Conservation (phyloP, 129 eudicot genomes). For the Arctium lappa region DNA sequence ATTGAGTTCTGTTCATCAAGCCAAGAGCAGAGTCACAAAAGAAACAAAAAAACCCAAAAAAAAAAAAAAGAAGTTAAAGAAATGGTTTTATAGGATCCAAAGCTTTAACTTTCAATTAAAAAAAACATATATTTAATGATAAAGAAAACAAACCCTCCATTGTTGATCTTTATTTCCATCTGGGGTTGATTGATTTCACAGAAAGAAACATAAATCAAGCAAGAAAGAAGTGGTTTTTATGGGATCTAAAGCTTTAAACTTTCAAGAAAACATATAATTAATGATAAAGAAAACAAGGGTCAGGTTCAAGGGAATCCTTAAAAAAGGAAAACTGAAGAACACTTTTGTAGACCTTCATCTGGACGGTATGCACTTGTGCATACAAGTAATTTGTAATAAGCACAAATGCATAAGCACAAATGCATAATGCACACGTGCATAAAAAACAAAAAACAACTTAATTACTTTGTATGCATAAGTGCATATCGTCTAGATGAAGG, state of each 20-base stretch:
- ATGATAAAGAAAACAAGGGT: constrained; percentile 4
- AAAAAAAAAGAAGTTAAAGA: background rate
- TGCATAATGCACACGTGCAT: too few relatives aligned
- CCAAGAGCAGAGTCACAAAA: constrained; percentile 3
- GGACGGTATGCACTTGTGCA: too few relatives aligned
- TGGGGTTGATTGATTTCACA: background rate
- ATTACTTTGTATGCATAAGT: too few relatives aligned
- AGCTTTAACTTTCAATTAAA: constrained; percentile 8
- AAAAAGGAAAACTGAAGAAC: too few relatives aligned
- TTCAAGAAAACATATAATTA: constrained; percentile 18
- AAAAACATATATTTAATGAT: constrained; percentile 9
- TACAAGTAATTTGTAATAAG: too few relatives aligned
- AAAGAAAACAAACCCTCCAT: background rate
- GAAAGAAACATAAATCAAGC: background rate
- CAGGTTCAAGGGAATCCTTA: too few relatives aligned
- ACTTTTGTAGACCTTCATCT: too few relatives aligned
- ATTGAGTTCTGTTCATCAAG: background rate
- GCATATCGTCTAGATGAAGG: too few relatives aligned
- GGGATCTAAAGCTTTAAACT: too few relatives aligned
- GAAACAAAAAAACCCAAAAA: background rate
- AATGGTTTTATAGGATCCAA: constrained; percentile 18
- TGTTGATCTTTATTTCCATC: background rate
- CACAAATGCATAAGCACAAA: too few relatives aligned
- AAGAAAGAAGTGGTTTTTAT: too few relatives aligned
- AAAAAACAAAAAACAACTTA: too few relatives aligned